phyloP scores from a whole-genome alignment of 164 flowering plant genomes.

The Cinnamomum chago region DNA sequence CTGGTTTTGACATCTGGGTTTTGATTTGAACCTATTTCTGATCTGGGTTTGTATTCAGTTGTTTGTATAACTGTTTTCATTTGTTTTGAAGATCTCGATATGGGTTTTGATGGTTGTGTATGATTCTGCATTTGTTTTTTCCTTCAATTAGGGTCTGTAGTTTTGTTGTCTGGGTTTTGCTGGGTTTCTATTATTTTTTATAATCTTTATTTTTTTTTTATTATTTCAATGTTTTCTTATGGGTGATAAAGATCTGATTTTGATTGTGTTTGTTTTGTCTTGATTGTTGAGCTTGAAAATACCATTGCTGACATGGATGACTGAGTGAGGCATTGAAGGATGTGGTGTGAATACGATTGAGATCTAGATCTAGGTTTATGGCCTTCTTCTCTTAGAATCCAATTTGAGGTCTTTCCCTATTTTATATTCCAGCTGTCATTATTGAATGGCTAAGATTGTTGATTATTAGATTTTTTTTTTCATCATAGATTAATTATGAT shows the following conservation, averaged over 20 bases:
- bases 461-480: no score
- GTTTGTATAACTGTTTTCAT: background rate
- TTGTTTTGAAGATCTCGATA: conserved; percentile 3
- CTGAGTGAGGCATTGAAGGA: background rate
- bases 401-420: no score
- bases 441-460: no score
- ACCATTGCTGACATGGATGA: background rate
- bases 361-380: background rate
- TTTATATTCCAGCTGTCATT: no score
- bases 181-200: no score
- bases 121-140: no score
- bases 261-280: background rate
- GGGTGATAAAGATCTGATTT: background rate
- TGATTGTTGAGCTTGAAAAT: background rate
- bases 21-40: background rate
- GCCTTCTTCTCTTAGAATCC: background rate
- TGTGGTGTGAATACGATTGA: background rate
- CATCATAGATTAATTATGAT: no score
- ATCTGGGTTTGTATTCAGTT: background rate
- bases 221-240: background rate
- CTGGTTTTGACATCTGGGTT: background rate
- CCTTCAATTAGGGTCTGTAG: background rate
- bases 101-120: conserved; percentile 1
- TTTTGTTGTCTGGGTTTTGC: background rate
- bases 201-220: background rate